Evolutionary conservation across 805 yeast genomes (phyloP), one percentile per base, ranked within the genome.

Genomic region (Teunomyces funiuensis): DNA sequence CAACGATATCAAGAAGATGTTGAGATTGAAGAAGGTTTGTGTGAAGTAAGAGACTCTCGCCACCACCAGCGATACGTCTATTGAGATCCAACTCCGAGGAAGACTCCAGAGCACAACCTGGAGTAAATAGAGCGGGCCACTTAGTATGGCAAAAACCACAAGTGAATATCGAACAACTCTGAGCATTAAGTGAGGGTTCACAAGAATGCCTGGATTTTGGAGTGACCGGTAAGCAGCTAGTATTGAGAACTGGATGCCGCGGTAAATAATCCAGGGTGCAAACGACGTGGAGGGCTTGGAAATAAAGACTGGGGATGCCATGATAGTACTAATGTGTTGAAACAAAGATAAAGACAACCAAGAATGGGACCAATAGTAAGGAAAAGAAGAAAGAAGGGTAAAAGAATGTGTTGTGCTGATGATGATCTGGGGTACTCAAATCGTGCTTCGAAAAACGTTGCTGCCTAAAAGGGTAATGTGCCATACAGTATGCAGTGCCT

Each of bases 261-360:
- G 61, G 6, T 74, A 43, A n/a, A 79, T 64, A 0, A 82, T 70
- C 42, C 67, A 41, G 0, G 67, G 25, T 3, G 81, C 68, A 51
- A 79, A 76, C 11, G 82, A 77, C 4, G 77, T 73, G 6, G 82
- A 76, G 1, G 85, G 83, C 37, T 74, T 67, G 2, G 82, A 73
- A 9, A 79, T 63, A 52, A 79, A 79, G 11, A 76, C 69, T 5
- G 85, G 85, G 3, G 85, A 80, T 1, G 80, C 76, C 84, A 80
- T 79, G 27, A 16, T 17, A n/a, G 6, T 10, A n/a, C 27, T 22
- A 9, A 23, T 23, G 14, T 23, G 16, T 15, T 10, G 9, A 31
- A 31, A 7, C 7, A n/a, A 7, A 5, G n/a, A 15, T 28, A 28
- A 10, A 30, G 5, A n/a, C 10, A 30, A 30, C 17, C 19, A 20